Percentiles rank a stretch among this genome's conserved stretches.
Conservation (phyloP, 148 eudicot species). For the Euryodendron excelsum region DNA sequence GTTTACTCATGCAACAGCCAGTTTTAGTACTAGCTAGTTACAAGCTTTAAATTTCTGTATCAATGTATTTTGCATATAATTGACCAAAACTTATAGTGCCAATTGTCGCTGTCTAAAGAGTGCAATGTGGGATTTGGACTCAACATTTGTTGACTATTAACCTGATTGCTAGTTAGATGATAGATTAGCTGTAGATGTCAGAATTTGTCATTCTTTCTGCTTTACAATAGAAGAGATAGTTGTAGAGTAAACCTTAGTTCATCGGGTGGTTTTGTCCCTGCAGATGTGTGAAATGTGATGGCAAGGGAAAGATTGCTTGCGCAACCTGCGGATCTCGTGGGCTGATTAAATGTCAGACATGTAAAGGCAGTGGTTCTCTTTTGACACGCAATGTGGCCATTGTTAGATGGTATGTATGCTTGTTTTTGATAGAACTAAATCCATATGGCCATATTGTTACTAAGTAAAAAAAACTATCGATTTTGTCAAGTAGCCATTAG, state of each 20-base stretch:
- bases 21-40: neutral
- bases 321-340: constrained; percentile 85
- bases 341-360: constrained; percentile 69
- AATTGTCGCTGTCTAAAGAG: no score
- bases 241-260: neutral
- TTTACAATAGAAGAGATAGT: neutral
- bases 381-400: constrained; percentile 64
- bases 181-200: neutral
- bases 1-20: neutral
- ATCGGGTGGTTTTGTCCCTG: constrained; percentile 2
- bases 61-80: no score
- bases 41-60: no score
- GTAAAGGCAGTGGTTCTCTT: constrained; percentile 76
- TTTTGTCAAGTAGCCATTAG: neutral
- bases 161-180: constrained; percentile 7
- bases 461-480: neutral
- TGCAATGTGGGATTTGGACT: neutral
- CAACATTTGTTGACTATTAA: neutral
- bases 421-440: neutral
- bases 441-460: neutral
- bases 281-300: constrained; percentile 81
- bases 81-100: no score
- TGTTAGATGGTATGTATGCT: constrained; percentile 71
- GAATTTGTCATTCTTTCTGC: neutral
- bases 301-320: constrained; percentile 87